A percentile compares a stretch with the other conserved stretches of the same genome.
Conservation (phyloP, 2,329 filamentous ascomycete species). For the Teratosphaeria pseudoeucalypti region DNA sequence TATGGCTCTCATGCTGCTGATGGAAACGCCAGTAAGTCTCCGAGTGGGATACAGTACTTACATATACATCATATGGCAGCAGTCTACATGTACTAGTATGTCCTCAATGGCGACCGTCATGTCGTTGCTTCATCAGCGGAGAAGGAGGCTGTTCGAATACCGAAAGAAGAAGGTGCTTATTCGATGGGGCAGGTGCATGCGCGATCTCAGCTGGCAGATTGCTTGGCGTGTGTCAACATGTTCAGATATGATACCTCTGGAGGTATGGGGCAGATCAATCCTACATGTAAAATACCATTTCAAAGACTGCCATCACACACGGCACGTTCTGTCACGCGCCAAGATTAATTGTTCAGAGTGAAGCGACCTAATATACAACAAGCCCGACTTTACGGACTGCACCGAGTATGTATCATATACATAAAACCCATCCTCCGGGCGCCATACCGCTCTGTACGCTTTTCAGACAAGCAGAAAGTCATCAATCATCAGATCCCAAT, state of each 20-base stretch:
- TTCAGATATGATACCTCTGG: too few species aligned
- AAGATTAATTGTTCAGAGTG: neutral
- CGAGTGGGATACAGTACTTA: neutral
- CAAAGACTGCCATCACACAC: too few species aligned
- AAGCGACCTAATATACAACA: neutral
- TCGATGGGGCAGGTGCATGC: neutral
- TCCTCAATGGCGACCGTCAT: neutral
- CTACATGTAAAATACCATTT: too few species aligned
- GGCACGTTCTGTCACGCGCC: too few species aligned
- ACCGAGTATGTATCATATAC: neutral
- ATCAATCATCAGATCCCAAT: neutral
- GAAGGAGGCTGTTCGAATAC: neutral
- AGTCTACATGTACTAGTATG: neutral
- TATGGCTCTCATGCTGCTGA: neutral
- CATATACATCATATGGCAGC: neutral
- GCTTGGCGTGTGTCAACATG: neutral
- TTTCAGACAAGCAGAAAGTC: neutral
- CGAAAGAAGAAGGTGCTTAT: neutral
- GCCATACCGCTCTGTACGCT: neutral
- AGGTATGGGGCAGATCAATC: too few species aligned
- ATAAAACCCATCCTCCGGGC: neutral
- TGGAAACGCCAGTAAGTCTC: neutral
- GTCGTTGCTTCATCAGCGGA: neutral
- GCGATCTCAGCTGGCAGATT: neutral
- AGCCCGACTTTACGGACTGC: neutral